Base-by-base conservation (phyloP, 371 early-diverging fungal genomes). In the Globomyces sp. region DNA sequence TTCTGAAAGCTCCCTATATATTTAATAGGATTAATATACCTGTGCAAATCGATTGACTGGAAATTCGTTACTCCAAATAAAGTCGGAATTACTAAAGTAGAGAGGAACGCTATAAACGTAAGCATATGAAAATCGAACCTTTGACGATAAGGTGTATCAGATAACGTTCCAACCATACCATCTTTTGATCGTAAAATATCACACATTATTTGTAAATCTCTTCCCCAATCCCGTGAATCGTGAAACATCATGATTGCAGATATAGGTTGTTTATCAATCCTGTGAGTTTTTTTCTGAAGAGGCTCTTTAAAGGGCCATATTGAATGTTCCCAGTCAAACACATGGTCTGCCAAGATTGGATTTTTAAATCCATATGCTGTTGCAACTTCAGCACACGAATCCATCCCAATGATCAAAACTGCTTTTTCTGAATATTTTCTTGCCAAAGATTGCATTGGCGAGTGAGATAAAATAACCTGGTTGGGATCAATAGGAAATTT, bases 171-270 rank as follows among this genome's bases (percentile, higher is more conserved):
- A 11, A 90, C 50, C 8, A 78, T 69, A 2, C 91, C 93, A 49
- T 80, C 75, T 59, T 80, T 34, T 2, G 91, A 82, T 24, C 85
- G 80, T 58, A 94, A 72, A 0, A 90, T 80, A 64, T 94, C 94
- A 57, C 87, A 73, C 63, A 85, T 84, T 24, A 93, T 82, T 44
- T 44, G 45, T 43, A 41, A 37, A 68, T 93, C 95, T 57, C 90
- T 83, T 44, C 92, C 94, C 78, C 90, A 94, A 67, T 94, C 90
- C 43, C 84, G 80, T 11, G 91, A 87, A 72, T 94, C 95, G 69
- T 94, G 89, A 75, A 93, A 90, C 67, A 92, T 82, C 85, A 93
- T 81, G 1, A 92, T 82, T 2, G 90, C 90, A 40, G 85, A 78
- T 36, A 46, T 44, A 2, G 13, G 45, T 24, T 39, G 9, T 45